Base-by-base conservation (phyloP, 768 basidiomycete genomes). In the Tylopilus cervinicoccineus region DNA sequence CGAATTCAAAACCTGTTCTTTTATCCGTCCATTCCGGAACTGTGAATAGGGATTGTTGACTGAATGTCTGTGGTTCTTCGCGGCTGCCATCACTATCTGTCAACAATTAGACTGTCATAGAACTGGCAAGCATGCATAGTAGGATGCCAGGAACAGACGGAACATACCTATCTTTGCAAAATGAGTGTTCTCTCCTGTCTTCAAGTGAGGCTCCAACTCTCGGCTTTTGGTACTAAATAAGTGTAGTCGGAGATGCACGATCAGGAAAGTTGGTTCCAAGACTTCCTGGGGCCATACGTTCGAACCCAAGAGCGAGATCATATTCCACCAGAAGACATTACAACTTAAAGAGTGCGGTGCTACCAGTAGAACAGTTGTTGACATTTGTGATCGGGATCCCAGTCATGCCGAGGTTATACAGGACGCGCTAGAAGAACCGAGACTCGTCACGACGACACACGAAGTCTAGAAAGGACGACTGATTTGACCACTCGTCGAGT, bases 291-390 rank as follows among this genome's bases (percentile, higher is more conserved):
- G 77, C 73, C 86, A 91, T 91, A 29, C 86, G 83, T 65, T 93
- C 91, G 55, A 93, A 93, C 11, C 91, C 90, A 1, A 93, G 79
- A 0, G 91, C 90, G 19, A 93, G 71, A 1, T 84, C 79, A 61
- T 89, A 91, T 46, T 88, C 83, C 2, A 72, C 79, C 47, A 83
- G 84, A 85, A 33, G 76, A 77, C 62, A 83, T 87, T 38, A 93
- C 80, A 9, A 78, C 74, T 86, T 78, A 64, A 78, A 88, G 19
- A 93, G 73, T 6, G 91, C 88, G 0, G 86, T 76, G 42, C 84
- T 85, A 5, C 88, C 89, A 0, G 89, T 89, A 4, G 88, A 84
- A 59, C 89, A 91, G 65, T 88, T 88, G 68, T 92, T 92, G 36
- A 92, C 86, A 57, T 92, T 93, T 42, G 84, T 76, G 59, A 93